Evolutionary conservation across 2,329 filamentous ascomycete genomes (phyloP).

Genomic region (Fusarium sp.): DNA sequence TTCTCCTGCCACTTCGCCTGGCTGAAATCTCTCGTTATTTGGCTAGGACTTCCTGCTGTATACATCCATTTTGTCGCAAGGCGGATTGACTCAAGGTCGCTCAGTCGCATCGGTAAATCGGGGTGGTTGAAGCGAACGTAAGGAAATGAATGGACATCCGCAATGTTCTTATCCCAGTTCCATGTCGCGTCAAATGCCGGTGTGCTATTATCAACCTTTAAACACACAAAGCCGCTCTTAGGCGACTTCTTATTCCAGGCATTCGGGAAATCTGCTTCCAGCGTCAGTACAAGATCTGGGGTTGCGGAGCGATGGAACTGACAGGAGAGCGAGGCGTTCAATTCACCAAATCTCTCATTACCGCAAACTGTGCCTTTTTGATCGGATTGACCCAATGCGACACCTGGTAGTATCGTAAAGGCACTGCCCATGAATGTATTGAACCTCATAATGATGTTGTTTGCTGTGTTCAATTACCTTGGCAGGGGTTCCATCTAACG

Average conservation of each 20-base stretch:
- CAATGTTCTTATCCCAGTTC: slow-evolving; percentile 41
- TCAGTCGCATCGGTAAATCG: slow-evolving; percentile 37
- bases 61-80: slow-evolving; percentile 44
- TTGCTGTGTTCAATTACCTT: neutral
- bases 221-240: slow-evolving; percentile 39
- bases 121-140: slow-evolving; percentile 42
- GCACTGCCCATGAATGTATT: neutral
- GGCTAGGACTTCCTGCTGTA: slow-evolving; percentile 16
- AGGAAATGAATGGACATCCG: slow-evolving; percentile 45
- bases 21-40: slow-evolving; percentile 27
- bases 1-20: slow-evolving; percentile 28
- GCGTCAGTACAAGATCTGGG: neutral
- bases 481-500: neutral
- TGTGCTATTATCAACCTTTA: slow-evolving; percentile 44
- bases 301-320: neutral
- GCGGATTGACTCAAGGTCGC: slow-evolving; percentile 35
- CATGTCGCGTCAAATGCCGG: slow-evolving; percentile 39
- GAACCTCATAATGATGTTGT: slow-evolving; percentile 14
- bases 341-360: slow-evolving; percentile 25
- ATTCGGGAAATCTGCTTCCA: slow-evolving; percentile 41
- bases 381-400: neutral
- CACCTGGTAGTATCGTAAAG: neutral
- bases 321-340: slow-evolving; percentile 36
- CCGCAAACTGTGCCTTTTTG: slow-evolving; percentile 8
- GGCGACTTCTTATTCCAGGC: slow-evolving; percentile 45